A percentile compares a stretch with the other conserved stretches of the same genome.
Conservation (phyloP, 495 filamentous ascomycete species). For the Geoglossum glabrum region DNA sequence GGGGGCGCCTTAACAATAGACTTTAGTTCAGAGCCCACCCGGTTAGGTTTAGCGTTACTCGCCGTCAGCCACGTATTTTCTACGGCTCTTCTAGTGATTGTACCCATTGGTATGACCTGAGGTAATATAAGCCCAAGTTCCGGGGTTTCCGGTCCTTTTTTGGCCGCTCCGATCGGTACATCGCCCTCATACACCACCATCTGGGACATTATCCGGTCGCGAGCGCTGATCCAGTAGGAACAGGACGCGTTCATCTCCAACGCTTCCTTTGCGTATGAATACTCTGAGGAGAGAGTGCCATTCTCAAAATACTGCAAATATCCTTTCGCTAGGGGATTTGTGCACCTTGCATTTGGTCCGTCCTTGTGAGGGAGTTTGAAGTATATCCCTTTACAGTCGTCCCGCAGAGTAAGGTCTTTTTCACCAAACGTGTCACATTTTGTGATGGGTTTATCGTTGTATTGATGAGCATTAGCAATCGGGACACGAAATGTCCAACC, state of each 20-base stretch:
- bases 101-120: constrained; percentile 98
- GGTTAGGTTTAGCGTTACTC: constrained; percentile 86
- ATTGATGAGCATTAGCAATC: constrained; percentile 36
- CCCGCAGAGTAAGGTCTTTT: constrained; percentile 35
- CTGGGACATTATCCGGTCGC: constrained; percentile 79
- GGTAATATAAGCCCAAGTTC: constrained; percentile 79
- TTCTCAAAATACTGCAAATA: constrained; percentile 85
- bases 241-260: constrained; percentile 96
- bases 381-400: constrained; percentile 47
- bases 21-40: constrained; percentile 92
- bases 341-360: constrained; percentile 66
- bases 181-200: constrained; percentile 64
- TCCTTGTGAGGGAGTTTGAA: constrained; percentile 96
- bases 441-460: constrained; percentile 46
- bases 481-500: constrained; percentile 85
- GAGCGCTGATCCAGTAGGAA: constrained; percentile 94
- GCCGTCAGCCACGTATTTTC: constrained; percentile 98
- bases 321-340: constrained; percentile 70
- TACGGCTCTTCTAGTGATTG: constrained; percentile 86
- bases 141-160: constrained; percentile 8
- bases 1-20: constrained; percentile 86
- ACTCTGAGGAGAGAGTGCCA: constrained; percentile 69
- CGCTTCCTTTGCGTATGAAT: constrained; percentile 74
- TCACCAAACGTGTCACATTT: constrained; percentile 63
- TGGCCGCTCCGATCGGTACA: constrained; percentile 8